Conservation (phyloP, 2,329 filamentous ascomycete genomes). For the Blastomyces gilchristii region DNA sequence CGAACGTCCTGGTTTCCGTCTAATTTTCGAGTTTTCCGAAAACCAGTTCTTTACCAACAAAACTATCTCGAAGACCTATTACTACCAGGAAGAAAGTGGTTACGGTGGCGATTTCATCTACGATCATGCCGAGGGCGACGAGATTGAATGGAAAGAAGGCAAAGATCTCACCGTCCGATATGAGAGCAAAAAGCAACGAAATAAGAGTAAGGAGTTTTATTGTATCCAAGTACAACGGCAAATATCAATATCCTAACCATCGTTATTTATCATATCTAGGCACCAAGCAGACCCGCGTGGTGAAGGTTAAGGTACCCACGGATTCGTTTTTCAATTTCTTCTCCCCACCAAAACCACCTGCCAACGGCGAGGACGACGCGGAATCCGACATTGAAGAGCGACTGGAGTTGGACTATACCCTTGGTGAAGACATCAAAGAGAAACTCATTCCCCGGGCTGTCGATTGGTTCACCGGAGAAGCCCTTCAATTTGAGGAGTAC, state of each 20-base stretch:
- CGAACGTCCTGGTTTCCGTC: constrained; percentile 92
- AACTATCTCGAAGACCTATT: constrained; percentile 95
- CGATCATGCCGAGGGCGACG: constrained; percentile 94
- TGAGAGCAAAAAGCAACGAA: constrained; percentile 99
- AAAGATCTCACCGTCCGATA: constrained; percentile 90
- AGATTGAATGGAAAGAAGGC: constrained; percentile 91
- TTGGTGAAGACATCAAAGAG: constrained; percentile 99
- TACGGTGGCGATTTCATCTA: constrained; percentile 99
- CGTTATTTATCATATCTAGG: constrained; percentile 46
- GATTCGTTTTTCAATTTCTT: constrained; percentile 99
- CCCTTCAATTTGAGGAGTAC: constrained; percentile 89
- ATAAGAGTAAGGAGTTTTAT: constrained; percentile 70
- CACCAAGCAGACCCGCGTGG: constrained; percentile 97
- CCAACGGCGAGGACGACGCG: constrained; percentile 58
- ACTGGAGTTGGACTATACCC: constrained; percentile 94
- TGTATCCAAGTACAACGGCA: not conserved
- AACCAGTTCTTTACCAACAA: constrained; percentile 99
- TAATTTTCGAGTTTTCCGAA: constrained; percentile 92
- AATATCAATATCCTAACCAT: not conserved
- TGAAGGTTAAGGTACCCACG: constrained; percentile 97
- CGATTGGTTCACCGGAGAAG: constrained; percentile 99
- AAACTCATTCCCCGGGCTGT: constrained; percentile 97
- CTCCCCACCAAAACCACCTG: constrained; percentile 79
- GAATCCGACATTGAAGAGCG: constrained; percentile 92
- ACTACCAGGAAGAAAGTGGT: constrained; percentile 95